These are phyloP conservation scores for Astrocystis sublimbata DNA, from an alignment of 495 filamentous ascomycete genomes.

Conservation along the genomic window DNA sequence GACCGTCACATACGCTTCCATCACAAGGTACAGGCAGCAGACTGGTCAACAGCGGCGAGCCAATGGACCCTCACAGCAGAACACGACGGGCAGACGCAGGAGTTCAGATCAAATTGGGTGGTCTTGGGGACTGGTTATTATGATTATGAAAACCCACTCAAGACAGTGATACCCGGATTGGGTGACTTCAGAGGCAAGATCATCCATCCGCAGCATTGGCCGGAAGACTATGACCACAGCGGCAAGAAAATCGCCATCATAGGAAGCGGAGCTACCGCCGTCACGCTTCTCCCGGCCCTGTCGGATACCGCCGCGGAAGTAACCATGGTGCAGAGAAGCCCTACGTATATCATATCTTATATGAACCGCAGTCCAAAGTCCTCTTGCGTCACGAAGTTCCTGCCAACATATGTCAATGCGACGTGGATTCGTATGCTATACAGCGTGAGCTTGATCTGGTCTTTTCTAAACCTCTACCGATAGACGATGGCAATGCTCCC, in stretches of 20 bases:
- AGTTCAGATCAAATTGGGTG: constrained; percentile 56
- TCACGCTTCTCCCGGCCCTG: constrained; percentile 56
- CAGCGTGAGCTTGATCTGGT: neutral
- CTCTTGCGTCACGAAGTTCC: constrained; percentile 41
- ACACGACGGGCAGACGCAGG: constrained; percentile 41
- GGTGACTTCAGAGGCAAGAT: constrained; percentile 57
- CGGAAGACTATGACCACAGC: constrained; percentile 48
- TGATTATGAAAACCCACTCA: constrained; percentile 60
- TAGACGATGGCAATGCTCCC: too few species aligned
- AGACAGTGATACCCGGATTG: constrained; percentile 59
- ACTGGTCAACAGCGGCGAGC: constrained; percentile 63
- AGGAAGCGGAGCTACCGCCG: constrained; percentile 59
- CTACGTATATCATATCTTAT: constrained; percentile 57
- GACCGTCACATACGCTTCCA: constrained; percentile 60
- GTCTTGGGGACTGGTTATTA: constrained; percentile 69
- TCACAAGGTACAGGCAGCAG: constrained; percentile 54
- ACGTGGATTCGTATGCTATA: constrained; percentile 22
- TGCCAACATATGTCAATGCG: constrained; percentile 29
- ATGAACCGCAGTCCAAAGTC: constrained; percentile 45
- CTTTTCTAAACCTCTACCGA: too few species aligned
- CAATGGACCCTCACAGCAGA: constrained; percentile 62
- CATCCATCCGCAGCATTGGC: constrained; percentile 68
- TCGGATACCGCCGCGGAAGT: constrained; percentile 50
- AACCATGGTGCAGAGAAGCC: constrained; percentile 61
- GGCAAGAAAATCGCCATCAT: constrained; percentile 56